Evolutionary conservation across 225 moss, liverwort and hornwort species (phyloP), one percentile per base, ranked within the genome.

Genomic region (Straminergon stramineum): DNA sequence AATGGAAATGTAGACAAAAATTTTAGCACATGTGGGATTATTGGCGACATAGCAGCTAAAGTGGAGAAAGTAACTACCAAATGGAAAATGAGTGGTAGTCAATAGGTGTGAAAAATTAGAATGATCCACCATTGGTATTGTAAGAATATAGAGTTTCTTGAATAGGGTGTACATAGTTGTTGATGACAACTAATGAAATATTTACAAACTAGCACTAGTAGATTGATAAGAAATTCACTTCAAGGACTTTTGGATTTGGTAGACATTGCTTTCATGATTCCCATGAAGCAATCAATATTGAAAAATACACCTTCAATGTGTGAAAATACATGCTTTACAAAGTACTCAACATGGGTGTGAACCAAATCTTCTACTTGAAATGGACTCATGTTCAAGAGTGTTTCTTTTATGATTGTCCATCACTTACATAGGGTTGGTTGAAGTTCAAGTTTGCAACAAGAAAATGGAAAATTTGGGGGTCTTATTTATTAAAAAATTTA

Each of bases 391-490:
- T 31, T 19, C 0, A 11, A 0, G 75, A 28, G 43, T 48, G 7
- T 2, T 30, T 75, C 19, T 68, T 68, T 74, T 74, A 30, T 31
- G 15, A 45, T 74, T 45, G 11, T 17, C 2, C 2, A 18, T 30
- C 48, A 30, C 4, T 48, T 48, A 17, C 4, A 11, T 7, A 45
- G 17, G 17, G 17, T 3, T 18, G 17, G 6, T 70, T 75, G 75
- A 75, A 75, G 6, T 43, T 28, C 9, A 30, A 2, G 1, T 48
- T 4, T 17, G 30, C 16, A 30, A 10, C 0, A 73, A 0, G n/a
- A 73, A 73, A 27, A 9, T 43, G 2, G 9, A 43, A 41, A 41
- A 64, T 48, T 48, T 48, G 7, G 3, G 7, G 13, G 3, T 27
- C 6, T 27, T 27, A 27, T 43, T 41, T 43, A 43, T 1, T 43